Base-by-base conservation (phyloP, 2,329 filamentous ascomycete genomes). In the Calycina herbarum region DNA sequence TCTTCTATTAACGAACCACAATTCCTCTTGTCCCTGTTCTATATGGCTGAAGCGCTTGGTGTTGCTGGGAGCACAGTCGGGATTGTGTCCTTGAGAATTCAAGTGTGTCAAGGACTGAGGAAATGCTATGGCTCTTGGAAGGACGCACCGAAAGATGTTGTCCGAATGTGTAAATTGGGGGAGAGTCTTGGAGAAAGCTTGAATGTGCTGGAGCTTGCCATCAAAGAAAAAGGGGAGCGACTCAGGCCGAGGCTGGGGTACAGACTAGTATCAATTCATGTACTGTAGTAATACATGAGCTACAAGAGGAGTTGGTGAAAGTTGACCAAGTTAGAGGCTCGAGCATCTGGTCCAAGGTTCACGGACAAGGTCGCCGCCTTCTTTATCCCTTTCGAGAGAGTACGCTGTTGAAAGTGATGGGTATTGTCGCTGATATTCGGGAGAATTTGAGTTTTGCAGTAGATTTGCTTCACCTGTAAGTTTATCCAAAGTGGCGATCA, bases 341-440 rank as follows among this genome's bases (percentile, higher is more conserved):
- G 8, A 24, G 33, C 20, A 40, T 33, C 3, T 33, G 45, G 35
- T 40, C 59, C 27, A 68, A 58, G 56, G 48, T 69, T 17, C 57
- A 63, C n/a, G 66, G 59, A 17, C 58, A 64, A 15, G 64, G 67
- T 45, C 48, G 66, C 29, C 42, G 64, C 29, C 38, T 66, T 35
- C 42, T 68, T 7, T 69, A 69, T 64, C 67, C 67, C 15, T 69
- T 69, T 24, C 29, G 67, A 58, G 65, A 68, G 8, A 68, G 67
- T 42, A 69, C 67, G 27, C 63, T 69, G 35, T 40, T 64, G 33
- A 69, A 64, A n/a, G 42, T 68, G 24, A 63, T 58, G 48, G 66
- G 57, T 54, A 48, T 48, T 24, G 11, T 24, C 8, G 45, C n/a
- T 13, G 45, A 48, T 10, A 48, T 48, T 8, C n/a, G 45, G n/a